phyloP scores from a whole-genome alignment of 2,329 filamentous ascomycete species.

The Claviceps digitariae region DNA sequence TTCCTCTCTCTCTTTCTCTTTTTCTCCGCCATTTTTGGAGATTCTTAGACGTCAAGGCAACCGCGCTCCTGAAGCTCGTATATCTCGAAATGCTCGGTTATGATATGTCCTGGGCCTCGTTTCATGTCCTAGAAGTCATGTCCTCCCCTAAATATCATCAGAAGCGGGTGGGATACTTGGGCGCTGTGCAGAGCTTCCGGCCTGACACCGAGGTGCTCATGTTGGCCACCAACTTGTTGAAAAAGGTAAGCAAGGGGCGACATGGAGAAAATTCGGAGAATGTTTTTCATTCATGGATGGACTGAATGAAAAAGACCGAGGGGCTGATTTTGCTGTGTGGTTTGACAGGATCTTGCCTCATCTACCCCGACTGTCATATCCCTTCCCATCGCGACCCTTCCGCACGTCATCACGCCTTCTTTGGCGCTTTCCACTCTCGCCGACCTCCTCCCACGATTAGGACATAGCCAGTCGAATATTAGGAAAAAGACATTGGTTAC shows the following conservation, averaged over 20 bases:
- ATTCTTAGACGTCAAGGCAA: conserved; percentile 74
- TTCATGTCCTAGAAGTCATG: conserved; percentile 98
- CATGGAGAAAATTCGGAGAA: no score
- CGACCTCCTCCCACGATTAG: conserved; percentile 74
- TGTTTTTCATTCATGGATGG: not conserved
- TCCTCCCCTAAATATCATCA: conserved; percentile 88
- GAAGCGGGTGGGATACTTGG: conserved; percentile 90
- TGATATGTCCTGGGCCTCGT: conserved; percentile 99
- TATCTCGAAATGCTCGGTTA: conserved; percentile 99
- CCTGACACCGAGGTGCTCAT: conserved; percentile 94
- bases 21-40: not conserved
- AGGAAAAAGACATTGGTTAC: conserved; percentile 95
- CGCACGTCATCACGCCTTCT: conserved; percentile 85
- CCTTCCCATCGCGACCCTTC: conserved; percentile 78
- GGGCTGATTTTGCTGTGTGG: not conserved
- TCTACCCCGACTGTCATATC: conserved; percentile 64
- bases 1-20: not conserved
- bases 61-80: conserved; percentile 84
- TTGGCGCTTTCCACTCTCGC: conserved; percentile 80
- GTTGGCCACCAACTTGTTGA: conserved; percentile 90
- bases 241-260: conserved; percentile 49
- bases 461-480: conserved; percentile 71
- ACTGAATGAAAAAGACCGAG: not conserved
- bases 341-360: conserved; percentile 51
- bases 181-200: conserved; percentile 89